phyloP scores from a whole-genome alignment of 805 yeast genomes.

The Starmerella tilneyi region DNA sequence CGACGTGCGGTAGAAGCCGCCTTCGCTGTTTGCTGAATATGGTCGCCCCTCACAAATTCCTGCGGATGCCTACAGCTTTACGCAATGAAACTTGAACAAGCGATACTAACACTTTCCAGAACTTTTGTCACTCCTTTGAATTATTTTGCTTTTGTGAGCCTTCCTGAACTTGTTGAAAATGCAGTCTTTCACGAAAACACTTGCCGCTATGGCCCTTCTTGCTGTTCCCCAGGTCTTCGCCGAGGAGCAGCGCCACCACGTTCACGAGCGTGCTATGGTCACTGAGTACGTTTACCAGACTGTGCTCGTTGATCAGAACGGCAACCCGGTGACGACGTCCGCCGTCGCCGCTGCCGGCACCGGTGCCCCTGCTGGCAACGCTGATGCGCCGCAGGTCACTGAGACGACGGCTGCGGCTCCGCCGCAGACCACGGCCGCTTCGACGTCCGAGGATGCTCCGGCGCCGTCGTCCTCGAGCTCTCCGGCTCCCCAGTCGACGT shows the following conservation, averaged over 20 bases:
- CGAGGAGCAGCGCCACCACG: conserved; percentile 42
- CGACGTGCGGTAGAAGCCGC: too few relatives aligned
- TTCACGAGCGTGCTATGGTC: conserved; percentile 41
- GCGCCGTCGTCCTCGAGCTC: conserved; percentile 2
- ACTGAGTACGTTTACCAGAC: conserved; percentile 41
- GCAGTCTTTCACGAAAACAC: conserved; percentile 14
- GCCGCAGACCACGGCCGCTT: conserved; percentile 22
- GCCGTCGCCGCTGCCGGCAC: conserved; percentile 33
- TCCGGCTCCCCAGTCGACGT: conserved; percentile 27
- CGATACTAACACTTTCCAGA: conserved; percentile 20
- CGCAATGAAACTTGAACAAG: too few relatives aligned
- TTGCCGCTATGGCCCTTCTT: conserved; percentile 22
- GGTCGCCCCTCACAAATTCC: too few relatives aligned
- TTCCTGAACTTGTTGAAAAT: not conserved
- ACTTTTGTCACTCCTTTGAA: conserved; percentile 25
- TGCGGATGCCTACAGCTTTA: too few relatives aligned
- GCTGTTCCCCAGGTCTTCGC: conserved; percentile 34
- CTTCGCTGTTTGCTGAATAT: too few relatives aligned
- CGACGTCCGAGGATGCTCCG: not conserved
- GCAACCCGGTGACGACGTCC: conserved; percentile 30
- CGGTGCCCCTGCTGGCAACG: not conserved
- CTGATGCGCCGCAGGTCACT: conserved; percentile 14
- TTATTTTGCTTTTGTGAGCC: conserved; percentile 13
- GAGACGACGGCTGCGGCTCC: conserved; percentile 26
- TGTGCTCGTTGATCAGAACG: conserved; percentile 35